Evolutionary conservation across 495 filamentous ascomycete species (phyloP), one percentile per base, ranked within the genome.

Genomic region (Xylaria palmicola): DNA sequence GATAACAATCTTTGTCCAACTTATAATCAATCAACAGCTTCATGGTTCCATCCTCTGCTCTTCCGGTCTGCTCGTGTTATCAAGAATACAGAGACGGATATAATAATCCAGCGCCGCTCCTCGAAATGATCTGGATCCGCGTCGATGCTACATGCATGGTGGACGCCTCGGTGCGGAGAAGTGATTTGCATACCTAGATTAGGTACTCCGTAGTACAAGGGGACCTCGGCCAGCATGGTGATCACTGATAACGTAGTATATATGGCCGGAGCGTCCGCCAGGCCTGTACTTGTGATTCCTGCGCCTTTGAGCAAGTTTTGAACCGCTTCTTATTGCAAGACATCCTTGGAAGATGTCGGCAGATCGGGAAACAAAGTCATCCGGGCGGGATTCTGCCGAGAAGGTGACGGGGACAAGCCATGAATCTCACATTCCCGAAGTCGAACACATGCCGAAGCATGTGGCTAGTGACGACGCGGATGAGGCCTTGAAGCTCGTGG

Each of bases 401-500:
- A 70, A 68, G 49, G 56, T 47, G 32, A 34, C 43, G 4, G 49
- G 43, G 24, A 41, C n/a, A 19, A 32, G 26, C 22, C 50, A 57
- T 53, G 50, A 57, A 41, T 26, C 67, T 30, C 27, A 53, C 39
- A 37, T 40, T 15, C 32, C 37, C 9, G 56, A 30, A 6, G 48
- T 62, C 17, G 41, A 50, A 37, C 27, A 48, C 24, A 26, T 62
- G 27, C 43, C 22, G n/a, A 66, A 67, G 44, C 66, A 71, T 39
- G 62, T 64, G 22, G 36, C 56, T 39, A 55, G 27, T 60, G 53
- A 60, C 48, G 70, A 71, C 24, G 62, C 68, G 7, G 70, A 73
- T 34, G 70, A 73, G 53, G 70, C 70, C 13, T 55, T 73, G 44
- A 67, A 67, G 44, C 64, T 71, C 13, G 64, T 73, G 12, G 15